Percentiles rank a stretch among this genome's conserved stretches.
phyloP scores from a whole-genome alignment of 2,329 filamentous ascomycete genomes.

The Bisporella sp. region DNA sequence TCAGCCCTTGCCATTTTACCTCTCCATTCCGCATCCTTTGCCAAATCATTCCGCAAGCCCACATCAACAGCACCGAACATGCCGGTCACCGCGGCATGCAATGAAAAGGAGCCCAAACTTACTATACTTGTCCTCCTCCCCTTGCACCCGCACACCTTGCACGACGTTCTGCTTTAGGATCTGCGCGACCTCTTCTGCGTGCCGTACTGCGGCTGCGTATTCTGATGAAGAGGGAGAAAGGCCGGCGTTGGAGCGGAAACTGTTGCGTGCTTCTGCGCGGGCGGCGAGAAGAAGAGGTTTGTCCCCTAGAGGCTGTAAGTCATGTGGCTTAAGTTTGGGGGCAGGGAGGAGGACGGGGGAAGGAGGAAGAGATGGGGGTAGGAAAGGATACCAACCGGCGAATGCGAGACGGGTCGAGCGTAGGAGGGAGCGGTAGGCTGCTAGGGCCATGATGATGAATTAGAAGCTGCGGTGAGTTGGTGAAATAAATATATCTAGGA shows the following conservation, averaged over 20 bases:
- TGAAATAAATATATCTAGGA: not conserved
- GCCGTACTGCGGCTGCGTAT: slow-evolving; percentile 57
- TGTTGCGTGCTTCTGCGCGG: slow-evolving; percentile 61
- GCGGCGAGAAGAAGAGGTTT: slow-evolving; percentile 61
- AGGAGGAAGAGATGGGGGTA: slow-evolving; percentile 1
- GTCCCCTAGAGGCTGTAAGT: slow-evolving; percentile 55
- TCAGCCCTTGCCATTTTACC: not conserved
- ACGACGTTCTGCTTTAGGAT: slow-evolving; percentile 82
- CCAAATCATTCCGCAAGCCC: not conserved
- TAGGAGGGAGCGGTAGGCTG: slow-evolving; percentile 74
- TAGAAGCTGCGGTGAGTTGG: not conserved
- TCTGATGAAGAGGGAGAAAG: slow-evolving; percentile 52
- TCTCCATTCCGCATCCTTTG: not conserved
- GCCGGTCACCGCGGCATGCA: not conserved
- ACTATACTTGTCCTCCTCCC: slow-evolving; percentile 52
- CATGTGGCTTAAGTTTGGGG: not conserved
- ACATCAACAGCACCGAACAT: not conserved
- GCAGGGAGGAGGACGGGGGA: not conserved
- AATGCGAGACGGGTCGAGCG: slow-evolving; percentile 81
- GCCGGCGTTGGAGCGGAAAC: slow-evolving; percentile 62
- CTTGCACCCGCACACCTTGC: slow-evolving; percentile 56
- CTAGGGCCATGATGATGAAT: slow-evolving; percentile 50
- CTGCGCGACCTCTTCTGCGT: slow-evolving; percentile 76
- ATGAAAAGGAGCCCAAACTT: slow-evolving; percentile 27
- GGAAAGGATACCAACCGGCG: slow-evolving; percentile 47